Evolutionary conservation across 768 basidiomycete species (phyloP).

Genomic region (Tulasnella sp.): DNA sequence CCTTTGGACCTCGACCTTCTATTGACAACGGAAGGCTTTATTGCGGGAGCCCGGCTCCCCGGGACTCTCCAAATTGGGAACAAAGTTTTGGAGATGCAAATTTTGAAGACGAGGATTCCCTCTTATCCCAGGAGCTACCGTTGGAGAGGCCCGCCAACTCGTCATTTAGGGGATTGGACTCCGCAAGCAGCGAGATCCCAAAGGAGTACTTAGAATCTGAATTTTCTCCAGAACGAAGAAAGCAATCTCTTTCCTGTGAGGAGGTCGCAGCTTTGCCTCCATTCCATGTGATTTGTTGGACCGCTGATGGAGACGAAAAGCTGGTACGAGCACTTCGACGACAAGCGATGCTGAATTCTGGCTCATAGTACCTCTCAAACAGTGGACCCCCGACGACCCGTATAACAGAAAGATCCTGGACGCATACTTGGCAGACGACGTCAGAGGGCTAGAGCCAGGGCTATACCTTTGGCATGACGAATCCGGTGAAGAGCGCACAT

Average conservation of each 20-base stretch:
- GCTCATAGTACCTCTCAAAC: background rate
- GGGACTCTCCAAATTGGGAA: background rate
- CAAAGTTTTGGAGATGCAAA: background rate
- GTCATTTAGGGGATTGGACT: background rate
- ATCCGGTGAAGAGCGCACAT: background rate
- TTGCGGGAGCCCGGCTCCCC: too few relatives aligned
- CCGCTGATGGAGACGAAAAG: background rate
- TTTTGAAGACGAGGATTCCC: background rate
- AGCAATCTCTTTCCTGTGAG: background rate
- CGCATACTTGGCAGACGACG: background rate
- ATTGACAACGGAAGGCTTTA: background rate
- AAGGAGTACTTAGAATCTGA: background rate
- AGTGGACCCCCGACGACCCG: conserved; percentile 5
- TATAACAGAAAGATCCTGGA: background rate
- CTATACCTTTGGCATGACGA: conserved; percentile 9
- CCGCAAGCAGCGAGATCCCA: background rate
- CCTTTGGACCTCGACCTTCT: background rate
- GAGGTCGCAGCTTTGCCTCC: background rate
- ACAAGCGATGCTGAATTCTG: background rate
- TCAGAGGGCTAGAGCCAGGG: background rate
- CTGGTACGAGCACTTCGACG: background rate
- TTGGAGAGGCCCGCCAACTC: background rate
- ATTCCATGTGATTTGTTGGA: background rate
- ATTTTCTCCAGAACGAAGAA: conserved; percentile 3
- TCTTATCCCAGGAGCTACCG: background rate